Conservation (phyloP, 2,329 filamentous ascomycete genomes). For the Emericellopsis cladophorae region DNA sequence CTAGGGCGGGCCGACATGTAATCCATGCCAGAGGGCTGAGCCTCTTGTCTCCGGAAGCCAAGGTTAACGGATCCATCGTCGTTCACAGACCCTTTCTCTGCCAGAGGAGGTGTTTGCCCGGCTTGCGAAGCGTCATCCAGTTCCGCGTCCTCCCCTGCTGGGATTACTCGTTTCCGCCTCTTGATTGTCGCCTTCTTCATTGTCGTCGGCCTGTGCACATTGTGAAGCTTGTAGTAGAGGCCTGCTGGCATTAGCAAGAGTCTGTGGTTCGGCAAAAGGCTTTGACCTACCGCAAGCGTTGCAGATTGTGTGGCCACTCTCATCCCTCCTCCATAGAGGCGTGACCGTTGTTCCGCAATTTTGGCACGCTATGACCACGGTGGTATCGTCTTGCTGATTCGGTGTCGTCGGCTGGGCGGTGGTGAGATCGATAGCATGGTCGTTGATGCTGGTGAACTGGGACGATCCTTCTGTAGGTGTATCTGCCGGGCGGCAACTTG, state of each 20-base stretch:
- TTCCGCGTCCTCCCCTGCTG: constrained; percentile 47
- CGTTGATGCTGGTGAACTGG: constrained; percentile 14
- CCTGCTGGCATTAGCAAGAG: constrained; percentile 35
- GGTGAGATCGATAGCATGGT: constrained; percentile 13
- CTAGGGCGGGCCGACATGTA: constrained; percentile 23
- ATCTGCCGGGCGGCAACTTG: constrained; percentile 13
- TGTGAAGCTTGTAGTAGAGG: constrained; percentile 92
- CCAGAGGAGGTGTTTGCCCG: constrained; percentile 23
- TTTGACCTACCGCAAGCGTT: constrained; percentile 79
- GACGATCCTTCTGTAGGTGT: neutral
- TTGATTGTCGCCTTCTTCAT: constrained; percentile 99
- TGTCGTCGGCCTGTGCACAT: constrained; percentile 82
- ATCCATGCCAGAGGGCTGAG: constrained; percentile 33
- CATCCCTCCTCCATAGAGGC: constrained; percentile 87
- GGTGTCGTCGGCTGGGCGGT: constrained; percentile 7
- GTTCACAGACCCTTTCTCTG: constrained; percentile 42
- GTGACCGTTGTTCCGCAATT: constrained; percentile 97
- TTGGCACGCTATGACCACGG: constrained; percentile 73
- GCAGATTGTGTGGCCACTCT: constrained; percentile 91
- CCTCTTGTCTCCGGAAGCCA: constrained; percentile 35
- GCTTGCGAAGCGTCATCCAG: constrained; percentile 35
- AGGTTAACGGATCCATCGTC: constrained; percentile 54
- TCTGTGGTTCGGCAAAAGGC: neutral
- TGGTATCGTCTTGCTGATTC: constrained; percentile 15
- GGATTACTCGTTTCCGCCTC: constrained; percentile 85